Conservation (phyloP, 1,284 basidiomycete species). For the Cryptococcus sp. region DNA sequence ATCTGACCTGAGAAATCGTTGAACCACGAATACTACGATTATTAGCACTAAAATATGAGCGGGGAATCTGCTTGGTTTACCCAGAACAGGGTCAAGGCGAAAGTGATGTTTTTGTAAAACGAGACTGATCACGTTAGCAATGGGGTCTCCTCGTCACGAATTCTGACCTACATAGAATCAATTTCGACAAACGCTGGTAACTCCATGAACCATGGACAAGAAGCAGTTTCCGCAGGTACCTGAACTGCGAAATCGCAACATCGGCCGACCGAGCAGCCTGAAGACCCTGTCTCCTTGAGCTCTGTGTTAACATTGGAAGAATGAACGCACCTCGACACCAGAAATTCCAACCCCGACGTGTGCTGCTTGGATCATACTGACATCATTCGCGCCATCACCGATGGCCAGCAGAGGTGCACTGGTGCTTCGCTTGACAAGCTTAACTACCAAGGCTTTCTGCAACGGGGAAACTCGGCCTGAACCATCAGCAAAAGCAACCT, state of each 20-base stretch:
- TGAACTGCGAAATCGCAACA: constrained; percentile 95
- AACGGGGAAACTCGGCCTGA: constrained; percentile 94
- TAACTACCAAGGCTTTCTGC: constrained; percentile 97
- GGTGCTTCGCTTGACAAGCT: constrained; percentile 95
- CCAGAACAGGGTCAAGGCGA: constrained; percentile 98
- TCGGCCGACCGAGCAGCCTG: constrained; percentile 97
- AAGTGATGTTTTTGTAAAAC: constrained; percentile 94
- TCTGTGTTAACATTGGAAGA: background rate
- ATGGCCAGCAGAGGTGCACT: constrained; percentile 90
- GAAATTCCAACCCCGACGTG: constrained; percentile 89
- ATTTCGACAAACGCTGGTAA: constrained; percentile 88
- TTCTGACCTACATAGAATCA: constrained; percentile 75
- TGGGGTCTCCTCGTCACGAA: too few species aligned
- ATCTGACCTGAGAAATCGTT: constrained; percentile 99
- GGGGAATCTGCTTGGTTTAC: constrained; percentile 50
- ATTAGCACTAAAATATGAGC: background rate
- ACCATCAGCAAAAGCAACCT: background rate
- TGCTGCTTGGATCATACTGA: constrained; percentile 59
- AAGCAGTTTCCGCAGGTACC: constrained; percentile 90
- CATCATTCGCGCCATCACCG: constrained; percentile 60
- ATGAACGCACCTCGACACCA: constrained; percentile 73
- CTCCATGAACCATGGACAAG: constrained; percentile 99
- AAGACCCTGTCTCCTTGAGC: constrained; percentile 60
- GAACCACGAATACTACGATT: constrained; percentile 82
- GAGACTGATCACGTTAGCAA: constrained; percentile 58